Conservation (phyloP, 2,329 filamentous ascomycete genomes). For the Xylaria sp. region DNA sequence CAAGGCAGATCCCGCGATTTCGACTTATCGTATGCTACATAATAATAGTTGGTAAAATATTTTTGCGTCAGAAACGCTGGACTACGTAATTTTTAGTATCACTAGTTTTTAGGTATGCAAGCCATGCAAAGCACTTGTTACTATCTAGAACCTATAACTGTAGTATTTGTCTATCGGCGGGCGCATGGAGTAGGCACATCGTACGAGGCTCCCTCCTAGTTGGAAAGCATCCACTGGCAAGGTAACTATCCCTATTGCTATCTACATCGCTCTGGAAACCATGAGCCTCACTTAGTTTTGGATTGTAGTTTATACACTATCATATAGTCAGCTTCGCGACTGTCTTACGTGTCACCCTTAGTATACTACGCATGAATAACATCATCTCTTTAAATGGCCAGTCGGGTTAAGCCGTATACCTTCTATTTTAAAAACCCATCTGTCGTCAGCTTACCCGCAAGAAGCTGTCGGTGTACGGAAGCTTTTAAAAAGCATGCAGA, state of each 20-base stretch:
- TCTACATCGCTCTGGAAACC: background rate
- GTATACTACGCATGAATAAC: background rate
- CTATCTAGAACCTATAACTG: background rate
- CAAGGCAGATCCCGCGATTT: constrained; percentile 23
- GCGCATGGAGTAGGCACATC: background rate
- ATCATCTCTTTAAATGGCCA: background rate
- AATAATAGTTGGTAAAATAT: constrained; percentile 3
- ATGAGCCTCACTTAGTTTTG: background rate
- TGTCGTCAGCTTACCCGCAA: constrained; percentile 29
- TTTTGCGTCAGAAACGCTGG: background rate
- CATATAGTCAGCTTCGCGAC: constrained; percentile 6
- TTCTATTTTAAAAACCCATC: constrained; percentile 18
- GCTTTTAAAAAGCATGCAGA: background rate
- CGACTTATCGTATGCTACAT: constrained; percentile 2
- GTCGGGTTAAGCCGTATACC: constrained; percentile 1
- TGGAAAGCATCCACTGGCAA: background rate
- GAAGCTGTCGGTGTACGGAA: constrained; percentile 5
- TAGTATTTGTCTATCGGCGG: background rate
- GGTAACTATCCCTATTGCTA: background rate
- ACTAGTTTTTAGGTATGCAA: constrained; percentile 2
- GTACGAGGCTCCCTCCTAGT: background rate
- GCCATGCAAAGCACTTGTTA: background rate
- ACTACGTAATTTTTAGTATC: background rate
- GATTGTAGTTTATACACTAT: background rate
- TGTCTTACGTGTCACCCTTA: background rate